Percentiles rank a stretch among this genome's conserved stretches.
Evolutionary conservation across 2,329 filamentous ascomycete species (phyloP).

Genomic region (Simplicillium aogashimaense): DNA sequence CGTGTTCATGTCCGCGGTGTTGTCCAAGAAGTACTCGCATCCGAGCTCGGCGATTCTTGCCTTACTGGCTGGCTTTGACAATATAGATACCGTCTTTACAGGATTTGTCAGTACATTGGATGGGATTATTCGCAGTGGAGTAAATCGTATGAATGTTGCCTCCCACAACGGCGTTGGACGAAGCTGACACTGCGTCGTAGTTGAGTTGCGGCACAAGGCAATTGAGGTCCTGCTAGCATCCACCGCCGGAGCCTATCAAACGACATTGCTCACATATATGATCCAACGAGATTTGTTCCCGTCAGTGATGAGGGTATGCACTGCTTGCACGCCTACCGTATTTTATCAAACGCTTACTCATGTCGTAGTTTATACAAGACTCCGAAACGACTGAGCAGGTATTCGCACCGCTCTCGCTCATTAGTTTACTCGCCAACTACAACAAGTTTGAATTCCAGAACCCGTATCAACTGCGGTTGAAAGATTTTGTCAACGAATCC

Average conservation of each 20-base stretch:
- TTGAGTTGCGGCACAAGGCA: constrained; percentile 67
- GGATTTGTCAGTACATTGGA: constrained; percentile 82
- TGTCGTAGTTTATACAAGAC: constrained; percentile 66
- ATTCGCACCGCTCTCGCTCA: constrained; percentile 68
- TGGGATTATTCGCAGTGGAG: constrained; percentile 67
- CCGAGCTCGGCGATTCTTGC: constrained; percentile 91
- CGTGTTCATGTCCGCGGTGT: constrained; percentile 71
- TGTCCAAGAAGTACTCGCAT: constrained; percentile 88
- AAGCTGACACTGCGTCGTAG: constrained; percentile 28
- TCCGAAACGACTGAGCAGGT: constrained; percentile 53
- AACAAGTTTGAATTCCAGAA: constrained; percentile 99
- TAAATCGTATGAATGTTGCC: constrained; percentile 44
- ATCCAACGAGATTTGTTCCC: constrained; percentile 92
- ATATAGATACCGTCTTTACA: constrained; percentile 77
- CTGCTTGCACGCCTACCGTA: constrained; percentile 1
- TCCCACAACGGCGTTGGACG: background rate
- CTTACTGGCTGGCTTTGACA: constrained; percentile 78
- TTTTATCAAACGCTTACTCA: background rate
- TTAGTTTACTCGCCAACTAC: constrained; percentile 89
- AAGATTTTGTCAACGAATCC: constrained; percentile 89
- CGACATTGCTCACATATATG: constrained; percentile 87
- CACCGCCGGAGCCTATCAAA: constrained; percentile 90
- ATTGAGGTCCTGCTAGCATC: constrained; percentile 74
- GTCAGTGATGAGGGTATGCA: constrained; percentile 76
- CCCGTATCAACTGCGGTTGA: constrained; percentile 81